These are phyloP conservation scores for Medicago arabica DNA, from an alignment of 306 rosid species.

Conservation along the genomic window DNA sequence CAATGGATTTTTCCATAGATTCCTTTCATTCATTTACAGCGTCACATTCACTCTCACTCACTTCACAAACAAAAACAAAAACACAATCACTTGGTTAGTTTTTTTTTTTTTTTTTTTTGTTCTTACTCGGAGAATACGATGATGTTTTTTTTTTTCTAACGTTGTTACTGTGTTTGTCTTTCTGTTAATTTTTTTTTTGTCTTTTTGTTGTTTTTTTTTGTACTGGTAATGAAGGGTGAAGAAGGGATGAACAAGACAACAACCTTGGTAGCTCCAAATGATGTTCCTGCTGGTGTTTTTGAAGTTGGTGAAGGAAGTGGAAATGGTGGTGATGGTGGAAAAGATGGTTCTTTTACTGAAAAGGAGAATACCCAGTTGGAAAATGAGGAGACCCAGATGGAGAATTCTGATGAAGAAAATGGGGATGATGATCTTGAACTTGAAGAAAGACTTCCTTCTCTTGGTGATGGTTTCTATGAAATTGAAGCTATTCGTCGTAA, in stretches of 20 bases:
- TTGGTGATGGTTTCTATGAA: conserved; percentile 72
- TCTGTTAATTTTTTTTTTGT: background rate
- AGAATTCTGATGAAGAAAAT: conserved; percentile 44
- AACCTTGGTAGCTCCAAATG: conserved; percentile 51
- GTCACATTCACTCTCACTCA: background rate
- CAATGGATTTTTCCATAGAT: background rate
- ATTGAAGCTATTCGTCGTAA: conserved; percentile 83
- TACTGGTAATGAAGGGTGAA: conserved; percentile 47
- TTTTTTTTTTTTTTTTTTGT: background rate
- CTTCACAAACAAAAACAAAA: background rate
- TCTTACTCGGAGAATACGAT: background rate
- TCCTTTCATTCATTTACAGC: background rate
- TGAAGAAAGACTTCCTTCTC: conserved; percentile 41
- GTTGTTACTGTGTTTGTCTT: background rate
- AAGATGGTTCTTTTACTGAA: conserved; percentile 21
- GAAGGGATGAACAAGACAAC: conserved; percentile 51
- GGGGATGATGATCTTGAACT: conserved; percentile 37
- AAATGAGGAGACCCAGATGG: conserved; percentile 43
- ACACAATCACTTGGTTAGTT: background rate
- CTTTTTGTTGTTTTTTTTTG: background rate
- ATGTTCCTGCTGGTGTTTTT: conserved; percentile 26
- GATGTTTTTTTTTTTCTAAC: background rate
- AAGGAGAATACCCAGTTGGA: conserved; percentile 41
- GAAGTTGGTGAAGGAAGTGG: conserved; percentile 7
- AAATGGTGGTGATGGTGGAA: conserved; percentile 24